Conservation (phyloP, 1,284 basidiomycete species). For the Pterula multifida region DNA sequence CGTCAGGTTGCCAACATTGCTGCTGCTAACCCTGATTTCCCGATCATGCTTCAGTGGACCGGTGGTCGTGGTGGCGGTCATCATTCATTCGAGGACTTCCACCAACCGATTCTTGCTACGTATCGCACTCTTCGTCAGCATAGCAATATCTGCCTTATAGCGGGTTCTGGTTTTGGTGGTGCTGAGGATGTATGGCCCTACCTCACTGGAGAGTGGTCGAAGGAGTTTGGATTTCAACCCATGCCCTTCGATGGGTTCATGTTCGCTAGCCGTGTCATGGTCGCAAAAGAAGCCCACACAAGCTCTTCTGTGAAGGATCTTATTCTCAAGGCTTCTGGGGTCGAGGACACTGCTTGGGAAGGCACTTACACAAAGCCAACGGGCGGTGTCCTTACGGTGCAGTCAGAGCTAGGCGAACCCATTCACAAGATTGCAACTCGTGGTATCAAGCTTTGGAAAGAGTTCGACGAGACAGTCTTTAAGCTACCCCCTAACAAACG, state of each 20-base stretch:
- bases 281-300: constrained; percentile 96
- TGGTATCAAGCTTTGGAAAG: constrained; percentile 94
- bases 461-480: constrained; percentile 96
- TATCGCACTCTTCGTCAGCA: constrained; percentile 87
- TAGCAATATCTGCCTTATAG: constrained; percentile 82
- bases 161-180: constrained; percentile 94
- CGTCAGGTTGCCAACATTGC: constrained; percentile 96
- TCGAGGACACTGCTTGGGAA: constrained; percentile 88
- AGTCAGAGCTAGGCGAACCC: constrained; percentile 95
- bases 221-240: constrained; percentile 76
- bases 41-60: constrained; percentile 98
- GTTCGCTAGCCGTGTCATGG: constrained; percentile 94
- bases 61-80: constrained; percentile 99
- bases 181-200: constrained; percentile 97
- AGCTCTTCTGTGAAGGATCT: constrained; percentile 91
- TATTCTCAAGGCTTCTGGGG: constrained; percentile 90
- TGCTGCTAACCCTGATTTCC: constrained; percentile 88
- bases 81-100: constrained; percentile 97
- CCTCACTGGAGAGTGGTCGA: constrained; percentile 92
- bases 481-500: constrained; percentile 93
- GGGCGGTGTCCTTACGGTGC: constrained; percentile 93
- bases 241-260: constrained; percentile 99
- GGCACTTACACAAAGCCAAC: constrained; percentile 91
- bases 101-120: constrained; percentile 88
- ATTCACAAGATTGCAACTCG: constrained; percentile 99